Conservation (phyloP, 202 grass and related monocot species). For the Tripidium arundinaceum region DNA sequence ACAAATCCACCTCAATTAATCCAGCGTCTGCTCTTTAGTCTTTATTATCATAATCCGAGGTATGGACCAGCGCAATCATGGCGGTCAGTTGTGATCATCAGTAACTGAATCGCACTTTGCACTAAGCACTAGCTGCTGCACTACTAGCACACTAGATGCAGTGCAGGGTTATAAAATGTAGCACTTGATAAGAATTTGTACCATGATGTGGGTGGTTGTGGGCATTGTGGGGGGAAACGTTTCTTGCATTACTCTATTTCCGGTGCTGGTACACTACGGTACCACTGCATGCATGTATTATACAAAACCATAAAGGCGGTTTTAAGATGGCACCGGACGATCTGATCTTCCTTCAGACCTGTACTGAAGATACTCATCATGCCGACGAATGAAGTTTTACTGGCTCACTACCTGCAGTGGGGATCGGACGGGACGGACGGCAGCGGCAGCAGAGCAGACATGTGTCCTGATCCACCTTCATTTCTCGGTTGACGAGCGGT, state of each 20-base stretch:
- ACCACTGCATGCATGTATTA: not conserved
- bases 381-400: not conserved
- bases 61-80: not conserved
- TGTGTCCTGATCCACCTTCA: not conserved
- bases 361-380: conserved; percentile 17
- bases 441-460: not conserved
- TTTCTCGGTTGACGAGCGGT: conserved; percentile 2
- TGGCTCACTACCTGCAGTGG: not conserved
- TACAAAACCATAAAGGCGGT: too few species aligned
- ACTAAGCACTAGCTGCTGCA: not conserved
- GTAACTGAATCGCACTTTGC: not conserved
- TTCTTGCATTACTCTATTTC: not conserved
- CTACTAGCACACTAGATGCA: not conserved
- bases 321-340: too few species aligned
- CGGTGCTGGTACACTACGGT: not conserved
- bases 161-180: not conserved
- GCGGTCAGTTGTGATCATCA: not conserved
- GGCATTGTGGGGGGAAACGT: not conserved
- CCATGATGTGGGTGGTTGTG: not conserved
- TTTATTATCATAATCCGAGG: not conserved
- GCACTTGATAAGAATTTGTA: not conserved
- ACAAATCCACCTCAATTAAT: not conserved
- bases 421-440: not conserved
- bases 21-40: not conserved
- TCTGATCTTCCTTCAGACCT: not conserved